These are phyloP conservation scores for Cutaneotrichosporon spelunceum DNA, from an alignment of 1,284 basidiomycete species.

Conservation along the genomic window DNA sequence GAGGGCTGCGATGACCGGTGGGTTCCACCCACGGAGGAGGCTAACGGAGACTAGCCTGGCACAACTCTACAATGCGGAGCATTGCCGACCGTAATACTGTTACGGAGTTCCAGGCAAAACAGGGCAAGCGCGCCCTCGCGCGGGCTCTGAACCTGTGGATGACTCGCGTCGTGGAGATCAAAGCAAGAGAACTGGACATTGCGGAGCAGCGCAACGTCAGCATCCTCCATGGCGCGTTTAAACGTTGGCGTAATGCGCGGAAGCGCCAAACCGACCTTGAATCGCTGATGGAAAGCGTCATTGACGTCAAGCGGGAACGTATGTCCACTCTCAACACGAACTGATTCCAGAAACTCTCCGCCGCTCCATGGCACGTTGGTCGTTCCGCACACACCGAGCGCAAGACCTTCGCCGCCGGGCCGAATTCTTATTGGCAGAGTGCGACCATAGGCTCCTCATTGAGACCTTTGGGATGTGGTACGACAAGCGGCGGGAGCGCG, in stretches of 20 bases:
- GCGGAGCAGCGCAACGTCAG: conserved; percentile 28
- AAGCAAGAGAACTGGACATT: conserved; percentile 40
- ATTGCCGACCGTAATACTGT: conserved; percentile 17
- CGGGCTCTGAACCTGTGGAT: conserved; percentile 33
- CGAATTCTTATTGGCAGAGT: conserved; percentile 25
- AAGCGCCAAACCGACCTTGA: conserved; percentile 20
- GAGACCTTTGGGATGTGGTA: conserved; percentile 35
- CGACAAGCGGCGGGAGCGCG: conserved; percentile 30
- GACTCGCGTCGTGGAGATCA: conserved; percentile 39
- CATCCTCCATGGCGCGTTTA: conserved; percentile 23
- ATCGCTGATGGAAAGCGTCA: conserved; percentile 27
- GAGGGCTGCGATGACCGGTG: background rate
- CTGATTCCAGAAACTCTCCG: conserved; percentile 30
- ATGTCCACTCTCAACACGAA: background rate
- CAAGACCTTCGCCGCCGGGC: conserved; percentile 21
- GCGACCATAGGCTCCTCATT: conserved; percentile 24
- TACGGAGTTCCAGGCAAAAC: conserved; percentile 17
- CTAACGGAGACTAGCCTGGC: conserved; percentile 20
- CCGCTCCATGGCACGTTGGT: conserved; percentile 30
- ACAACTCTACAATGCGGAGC: conserved; percentile 16
- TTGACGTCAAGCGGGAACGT: conserved; percentile 35
- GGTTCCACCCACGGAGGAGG: background rate
- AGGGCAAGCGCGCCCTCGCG: conserved; percentile 26
- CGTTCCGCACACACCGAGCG: conserved; percentile 4
- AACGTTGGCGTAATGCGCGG: conserved; percentile 22